Percentiles rank a stretch among this genome's conserved stretches.
phyloP scores from a whole-genome alignment of 2,329 filamentous ascomycete species.

The Aspergillus latus region DNA sequence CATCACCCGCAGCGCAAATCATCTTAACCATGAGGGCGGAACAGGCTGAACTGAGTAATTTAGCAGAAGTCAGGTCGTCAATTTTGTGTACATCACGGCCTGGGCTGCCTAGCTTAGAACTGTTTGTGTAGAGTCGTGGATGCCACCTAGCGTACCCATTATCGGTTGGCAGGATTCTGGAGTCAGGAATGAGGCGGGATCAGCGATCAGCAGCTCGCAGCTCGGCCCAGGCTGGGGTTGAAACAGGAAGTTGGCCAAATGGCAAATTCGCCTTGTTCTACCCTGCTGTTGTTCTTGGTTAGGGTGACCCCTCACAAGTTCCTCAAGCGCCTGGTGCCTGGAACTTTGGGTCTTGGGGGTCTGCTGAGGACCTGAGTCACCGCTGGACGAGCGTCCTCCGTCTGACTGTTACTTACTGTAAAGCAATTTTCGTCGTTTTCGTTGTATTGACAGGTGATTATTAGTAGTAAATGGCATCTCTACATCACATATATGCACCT shows the following conservation, averaged over 20 bases:
- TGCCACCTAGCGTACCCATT: neutral
- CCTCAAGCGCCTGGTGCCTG: conserved; percentile 5
- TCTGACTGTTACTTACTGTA: neutral
- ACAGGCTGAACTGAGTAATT: neutral
- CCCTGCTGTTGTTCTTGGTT: conserved; percentile 5
- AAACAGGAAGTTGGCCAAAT: conserved; percentile 9
- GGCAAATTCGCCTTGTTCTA: conserved; percentile 2
- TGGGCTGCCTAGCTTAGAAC: neutral
- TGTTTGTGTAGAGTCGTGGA: neutral
- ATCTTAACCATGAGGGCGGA: neutral
- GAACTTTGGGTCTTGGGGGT: conserved; percentile 1
- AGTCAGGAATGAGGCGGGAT: conserved; percentile 4
- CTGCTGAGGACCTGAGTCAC: conserved; percentile 10
- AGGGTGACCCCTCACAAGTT: conserved; percentile 4
- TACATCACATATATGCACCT: neutral
- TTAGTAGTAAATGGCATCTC: neutral
- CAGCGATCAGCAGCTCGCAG: conserved; percentile 2
- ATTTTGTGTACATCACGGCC: neutral
- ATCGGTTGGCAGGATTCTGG: neutral
- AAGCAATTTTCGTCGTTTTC: too few relatives aligned
- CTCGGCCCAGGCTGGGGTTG: neutral
- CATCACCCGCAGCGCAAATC: neutral
- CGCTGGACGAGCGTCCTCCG: conserved; percentile 11
- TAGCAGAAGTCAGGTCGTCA: neutral
- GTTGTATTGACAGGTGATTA: too few relatives aligned